Conservation (phyloP, 768 basidiomycete species). For the Lentinula guzmanii region DNA sequence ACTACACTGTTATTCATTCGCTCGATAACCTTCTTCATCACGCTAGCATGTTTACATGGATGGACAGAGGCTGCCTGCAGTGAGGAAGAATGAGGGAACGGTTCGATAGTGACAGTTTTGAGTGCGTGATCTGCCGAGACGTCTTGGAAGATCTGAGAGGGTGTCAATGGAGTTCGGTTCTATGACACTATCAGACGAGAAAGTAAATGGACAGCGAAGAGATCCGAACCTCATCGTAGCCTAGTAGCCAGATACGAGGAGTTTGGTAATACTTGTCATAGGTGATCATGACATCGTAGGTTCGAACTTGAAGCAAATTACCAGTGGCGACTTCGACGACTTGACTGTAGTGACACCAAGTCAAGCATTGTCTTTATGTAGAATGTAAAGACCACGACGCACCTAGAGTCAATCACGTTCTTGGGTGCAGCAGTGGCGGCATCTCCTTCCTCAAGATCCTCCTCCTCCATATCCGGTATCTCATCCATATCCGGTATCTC, state of each 20-base stretch:
- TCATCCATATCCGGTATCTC: slow-evolving; percentile 94
- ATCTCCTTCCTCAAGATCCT: slow-evolving; percentile 83
- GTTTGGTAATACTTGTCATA: slow-evolving; percentile 99
- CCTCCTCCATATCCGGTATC: slow-evolving; percentile 99
- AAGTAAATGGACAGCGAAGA: neutral
- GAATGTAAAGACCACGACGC: slow-evolving; percentile 14
- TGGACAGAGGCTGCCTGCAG: slow-evolving; percentile 91
- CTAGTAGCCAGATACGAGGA: slow-evolving; percentile 94
- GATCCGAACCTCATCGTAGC: slow-evolving; percentile 82
- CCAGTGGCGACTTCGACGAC: slow-evolving; percentile 61
- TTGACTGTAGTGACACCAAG: slow-evolving; percentile 30
- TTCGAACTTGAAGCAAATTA: slow-evolving; percentile 91
- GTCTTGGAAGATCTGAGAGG: slow-evolving; percentile 93
- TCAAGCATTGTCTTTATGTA: slow-evolving; percentile 2
- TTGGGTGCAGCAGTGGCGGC: slow-evolving; percentile 74
- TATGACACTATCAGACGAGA: slow-evolving; percentile 23
- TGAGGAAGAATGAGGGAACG: slow-evolving; percentile 88
- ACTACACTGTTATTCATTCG: slow-evolving; percentile 90
- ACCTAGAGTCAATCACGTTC: slow-evolving; percentile 47
- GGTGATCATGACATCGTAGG: slow-evolving; percentile 99
- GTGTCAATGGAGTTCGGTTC: slow-evolving; percentile 86
- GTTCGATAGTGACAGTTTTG: slow-evolving; percentile 98
- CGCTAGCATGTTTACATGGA: slow-evolving; percentile 96
- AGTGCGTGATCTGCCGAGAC: slow-evolving; percentile 95
- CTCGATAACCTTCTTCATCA: slow-evolving; percentile 99